Conservation (phyloP, 2,329 filamentous ascomycete genomes). For the Colletotrichum theobromicola region DNA sequence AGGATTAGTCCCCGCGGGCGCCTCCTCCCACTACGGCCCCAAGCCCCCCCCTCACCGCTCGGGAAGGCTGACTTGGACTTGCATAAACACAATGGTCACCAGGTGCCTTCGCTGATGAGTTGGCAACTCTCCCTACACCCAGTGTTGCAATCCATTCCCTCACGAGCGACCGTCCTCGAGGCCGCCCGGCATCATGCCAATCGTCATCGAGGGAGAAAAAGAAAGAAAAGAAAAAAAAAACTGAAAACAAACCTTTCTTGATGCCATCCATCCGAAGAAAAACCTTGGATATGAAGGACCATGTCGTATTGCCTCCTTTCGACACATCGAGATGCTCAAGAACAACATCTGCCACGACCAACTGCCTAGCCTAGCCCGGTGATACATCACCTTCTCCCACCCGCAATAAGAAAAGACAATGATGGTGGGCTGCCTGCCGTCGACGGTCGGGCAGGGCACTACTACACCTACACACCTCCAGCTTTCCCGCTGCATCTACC, state of each 20-base stretch:
- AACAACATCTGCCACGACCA: background rate
- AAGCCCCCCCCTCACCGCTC: constrained; percentile 14
- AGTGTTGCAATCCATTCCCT: constrained; percentile 1
- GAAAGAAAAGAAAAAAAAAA: background rate
- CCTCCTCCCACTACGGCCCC: background rate
- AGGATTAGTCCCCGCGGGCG: background rate
- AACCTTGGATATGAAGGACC: background rate
- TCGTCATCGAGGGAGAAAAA: background rate
- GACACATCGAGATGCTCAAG: constrained; percentile 10
- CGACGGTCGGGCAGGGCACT: background rate
- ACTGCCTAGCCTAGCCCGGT: background rate
- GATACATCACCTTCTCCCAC: background rate
- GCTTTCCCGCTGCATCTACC: background rate
- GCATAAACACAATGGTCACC: constrained; percentile 23
- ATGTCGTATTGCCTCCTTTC: background rate
- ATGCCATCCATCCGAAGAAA: background rate
- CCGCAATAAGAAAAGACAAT: background rate
- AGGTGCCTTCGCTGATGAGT: constrained; percentile 16
- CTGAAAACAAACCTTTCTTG: background rate
- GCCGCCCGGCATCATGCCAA: background rate
- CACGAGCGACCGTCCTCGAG: background rate
- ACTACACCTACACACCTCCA: background rate
- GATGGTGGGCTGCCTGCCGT: background rate
- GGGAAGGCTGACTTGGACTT: constrained; percentile 22
- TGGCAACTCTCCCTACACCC: constrained; percentile 15